Base-by-base conservation (phyloP, 2,329 filamentous ascomycete genomes). In the Colletotrichum eremochloae region DNA sequence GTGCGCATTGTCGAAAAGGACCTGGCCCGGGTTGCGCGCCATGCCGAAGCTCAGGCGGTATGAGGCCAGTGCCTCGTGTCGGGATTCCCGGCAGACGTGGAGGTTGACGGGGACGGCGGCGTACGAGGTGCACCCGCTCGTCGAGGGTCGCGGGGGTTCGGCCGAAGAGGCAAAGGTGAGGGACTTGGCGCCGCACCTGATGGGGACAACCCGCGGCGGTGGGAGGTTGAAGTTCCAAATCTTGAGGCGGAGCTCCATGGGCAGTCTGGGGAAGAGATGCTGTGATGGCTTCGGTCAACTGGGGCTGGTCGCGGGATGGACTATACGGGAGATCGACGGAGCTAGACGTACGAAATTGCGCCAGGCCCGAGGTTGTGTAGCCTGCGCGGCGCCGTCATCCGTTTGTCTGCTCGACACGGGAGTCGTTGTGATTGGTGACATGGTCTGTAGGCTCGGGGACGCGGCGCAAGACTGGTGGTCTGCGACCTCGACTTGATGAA, bases 151-250 rank as follows among this genome's bases (percentile, higher is more conserved):
- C 65, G 33, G 74, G 42, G 18, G 63, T 15, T 42, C 50, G 44
- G 48, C 44, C 33, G 71, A 24, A 5, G 68, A 53, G 57, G 68
- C 42, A 50, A 75, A 67, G 46, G 79, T 79, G 6, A 77, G 73
- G 44, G 79, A 79, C 18, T 77, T 76, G 48, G 79, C 77, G 38
- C 81, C 82, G 76, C 83, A 86, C 53, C 78, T 80, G 40, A 86
- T 77, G 1, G 84, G 80, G 36, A 87, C 82, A 61, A 87, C 78
- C 42, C 86, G 84, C 14, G 82, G 77, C 18, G 77, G 76, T 0
- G 84, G 83, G 24, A 86, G 77, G 75, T 81, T 86, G 74, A 83
- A 80, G 52, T 79, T 79, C 86, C 86, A 87, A 61, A 87, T 85
- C 67, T 81, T 83, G 33, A 86, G 78, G 14, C 86, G 84, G 20